Conservation (phyloP, 2,329 filamentous ascomycete genomes). For the Aspergillus brunneoviolaceus region DNA sequence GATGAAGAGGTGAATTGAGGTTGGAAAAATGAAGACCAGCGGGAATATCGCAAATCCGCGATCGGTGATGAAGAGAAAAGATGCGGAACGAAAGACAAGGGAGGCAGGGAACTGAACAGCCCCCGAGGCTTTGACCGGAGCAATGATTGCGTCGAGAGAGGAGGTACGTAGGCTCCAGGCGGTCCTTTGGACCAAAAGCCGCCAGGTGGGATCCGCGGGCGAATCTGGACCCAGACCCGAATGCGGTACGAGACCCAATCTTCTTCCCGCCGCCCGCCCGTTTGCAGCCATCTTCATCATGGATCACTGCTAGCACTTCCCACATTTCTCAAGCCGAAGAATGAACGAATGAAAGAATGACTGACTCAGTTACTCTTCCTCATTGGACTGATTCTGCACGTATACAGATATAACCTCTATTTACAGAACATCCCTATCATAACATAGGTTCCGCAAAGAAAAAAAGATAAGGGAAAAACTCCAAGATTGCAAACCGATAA, state of each 20-base stretch:
- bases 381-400: neutral
- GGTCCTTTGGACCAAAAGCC: neutral
- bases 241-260: slow-evolving; percentile 15
- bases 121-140: slow-evolving; percentile 1
- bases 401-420: slow-evolving; percentile 14
- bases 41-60: slow-evolving; percentile 6
- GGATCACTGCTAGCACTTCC: neutral
- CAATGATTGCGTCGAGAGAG: slow-evolving; percentile 6
- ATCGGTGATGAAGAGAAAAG: neutral
- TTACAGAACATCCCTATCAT: slow-evolving; percentile 12
- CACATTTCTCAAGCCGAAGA: neutral
- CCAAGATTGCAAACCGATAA: slow-evolving; percentile 2
- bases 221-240: slow-evolving; percentile 9
- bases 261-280: slow-evolving; percentile 3
- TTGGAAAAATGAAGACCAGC: neutral
- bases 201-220: neutral
- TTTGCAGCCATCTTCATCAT: slow-evolving; percentile 21
- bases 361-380: neutral
- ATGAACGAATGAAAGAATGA: neutral
- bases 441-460: neutral
- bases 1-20: neutral
- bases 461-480: neutral
- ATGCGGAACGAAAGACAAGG: neutral
- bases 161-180: slow-evolving; percentile 4
- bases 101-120: slow-evolving; percentile 3